A percentile compares a stretch with the other conserved stretches of the same genome.
Evolutionary conservation across 192 early-diverging fungal species (phyloP).

Genomic region (Coemansia sp.): DNA sequence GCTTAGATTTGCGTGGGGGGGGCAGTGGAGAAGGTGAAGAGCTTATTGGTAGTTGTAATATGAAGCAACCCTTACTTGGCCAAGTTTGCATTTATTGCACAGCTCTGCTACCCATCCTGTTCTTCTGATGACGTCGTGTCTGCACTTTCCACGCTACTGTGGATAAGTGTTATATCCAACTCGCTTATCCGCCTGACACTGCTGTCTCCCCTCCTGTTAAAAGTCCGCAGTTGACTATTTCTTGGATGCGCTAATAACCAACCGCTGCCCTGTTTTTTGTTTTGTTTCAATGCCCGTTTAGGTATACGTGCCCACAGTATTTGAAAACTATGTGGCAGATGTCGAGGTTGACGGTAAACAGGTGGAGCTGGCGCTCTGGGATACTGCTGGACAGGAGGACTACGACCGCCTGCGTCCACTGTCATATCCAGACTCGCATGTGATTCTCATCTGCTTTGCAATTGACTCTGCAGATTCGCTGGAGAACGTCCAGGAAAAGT

Average conservation of each 20-base stretch:
- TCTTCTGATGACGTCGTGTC: background rate
- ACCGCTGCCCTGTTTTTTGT: slow-evolving; percentile 2
- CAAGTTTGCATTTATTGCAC: background rate
- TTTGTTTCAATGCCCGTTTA: slow-evolving; percentile 22
- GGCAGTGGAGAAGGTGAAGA: background rate
- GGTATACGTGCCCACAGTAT: slow-evolving; percentile 85
- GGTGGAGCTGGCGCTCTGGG: slow-evolving; percentile 92
- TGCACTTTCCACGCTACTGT: background rate
- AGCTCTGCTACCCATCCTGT: background rate
- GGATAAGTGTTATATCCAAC: background rate
- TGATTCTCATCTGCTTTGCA: slow-evolving; percentile 91
- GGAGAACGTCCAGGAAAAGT: slow-evolving; percentile 67
- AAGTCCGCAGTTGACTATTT: background rate
- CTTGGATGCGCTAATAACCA: background rate
- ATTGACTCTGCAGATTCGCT: slow-evolving; percentile 80
- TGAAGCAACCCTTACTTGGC: background rate
- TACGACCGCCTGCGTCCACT: slow-evolving; percentile 91
- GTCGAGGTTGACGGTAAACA: slow-evolving; percentile 74
- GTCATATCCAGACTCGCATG: slow-evolving; percentile 90
- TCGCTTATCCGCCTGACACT: background rate
- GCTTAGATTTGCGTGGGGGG: background rate
- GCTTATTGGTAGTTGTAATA: background rate
- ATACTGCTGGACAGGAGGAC: slow-evolving; percentile 97
- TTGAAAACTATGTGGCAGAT: slow-evolving; percentile 92
- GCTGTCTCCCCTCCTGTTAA: background rate